Conservation (phyloP, 108 stramenopile species). For the Cyclotella cryptica region DNA sequence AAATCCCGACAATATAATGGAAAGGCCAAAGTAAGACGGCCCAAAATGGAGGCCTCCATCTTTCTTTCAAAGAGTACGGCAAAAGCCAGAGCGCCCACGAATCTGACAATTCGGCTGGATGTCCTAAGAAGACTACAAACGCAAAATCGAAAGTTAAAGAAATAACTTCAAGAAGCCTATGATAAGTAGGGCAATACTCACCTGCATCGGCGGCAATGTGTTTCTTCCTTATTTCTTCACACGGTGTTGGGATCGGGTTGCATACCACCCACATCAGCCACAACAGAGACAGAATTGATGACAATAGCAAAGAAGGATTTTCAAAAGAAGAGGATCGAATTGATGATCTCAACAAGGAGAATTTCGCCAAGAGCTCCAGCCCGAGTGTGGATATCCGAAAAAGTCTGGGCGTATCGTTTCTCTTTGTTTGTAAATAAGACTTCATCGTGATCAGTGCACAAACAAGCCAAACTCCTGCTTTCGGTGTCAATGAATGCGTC, state of each 20-base stretch:
- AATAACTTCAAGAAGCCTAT: background rate
- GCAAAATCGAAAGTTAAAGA: background rate
- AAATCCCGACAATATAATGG: conserved; percentile 56
- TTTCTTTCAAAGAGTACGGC: conserved; percentile 53
- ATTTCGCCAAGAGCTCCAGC: conserved; percentile 34
- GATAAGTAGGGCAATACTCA: background rate
- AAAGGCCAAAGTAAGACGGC: conserved; percentile 54
- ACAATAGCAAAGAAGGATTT: background rate
- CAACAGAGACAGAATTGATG: conserved; percentile 28
- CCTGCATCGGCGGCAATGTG: conserved; percentile 33
- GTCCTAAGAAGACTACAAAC: conserved; percentile 39
- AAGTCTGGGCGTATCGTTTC: conserved; percentile 18
- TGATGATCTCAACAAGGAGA: conserved; percentile 19
- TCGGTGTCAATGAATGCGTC: conserved; percentile 14
- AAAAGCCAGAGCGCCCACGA: conserved; percentile 65
- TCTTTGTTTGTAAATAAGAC: conserved; percentile 34
- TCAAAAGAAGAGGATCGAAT: conserved; percentile 4
- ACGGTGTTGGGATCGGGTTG: conserved; percentile 36
- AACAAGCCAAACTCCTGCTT: conserved; percentile 16
- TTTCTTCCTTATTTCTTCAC: conserved; percentile 18
- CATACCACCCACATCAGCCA: conserved; percentile 47
- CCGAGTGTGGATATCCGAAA: conserved; percentile 8
- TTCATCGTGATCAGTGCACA: conserved; percentile 26
- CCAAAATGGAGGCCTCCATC: conserved; percentile 57
- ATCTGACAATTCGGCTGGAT: conserved; percentile 58